Percentiles rank a stretch among this genome's conserved stretches.
Evolutionary conservation across 257 asterid genomes (phyloP).

Genomic region (Solanum pinnatisectum): DNA sequence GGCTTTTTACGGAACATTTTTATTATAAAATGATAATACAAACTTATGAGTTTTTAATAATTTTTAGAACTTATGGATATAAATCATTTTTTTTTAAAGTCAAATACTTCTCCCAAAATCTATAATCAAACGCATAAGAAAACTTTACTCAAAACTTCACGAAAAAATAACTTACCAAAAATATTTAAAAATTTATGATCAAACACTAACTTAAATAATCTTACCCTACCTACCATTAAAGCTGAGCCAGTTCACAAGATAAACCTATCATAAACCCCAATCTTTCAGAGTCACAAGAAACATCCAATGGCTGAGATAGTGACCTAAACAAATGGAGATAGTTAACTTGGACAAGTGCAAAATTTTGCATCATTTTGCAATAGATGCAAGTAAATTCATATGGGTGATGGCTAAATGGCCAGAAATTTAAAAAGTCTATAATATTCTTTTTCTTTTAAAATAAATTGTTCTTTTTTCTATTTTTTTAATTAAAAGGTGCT

Average conservation of each 20-base stretch:
- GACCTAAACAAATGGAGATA: neutral
- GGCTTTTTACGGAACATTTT: too few relatives aligned
- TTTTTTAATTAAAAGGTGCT: too few relatives aligned
- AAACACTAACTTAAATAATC: neutral
- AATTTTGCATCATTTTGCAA: neutral
- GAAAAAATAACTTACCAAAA: too few relatives aligned
- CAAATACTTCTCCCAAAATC: neutral
- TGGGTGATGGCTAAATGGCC: too few relatives aligned
- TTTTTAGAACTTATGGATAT: neutral
- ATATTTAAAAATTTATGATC: neutral
- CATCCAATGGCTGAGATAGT: neutral
- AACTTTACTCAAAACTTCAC: neutral
- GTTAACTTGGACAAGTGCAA: neutral
- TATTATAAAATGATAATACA: neutral
- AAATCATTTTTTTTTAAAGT: too few relatives aligned
- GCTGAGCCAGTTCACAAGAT: neutral
- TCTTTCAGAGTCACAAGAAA: neutral
- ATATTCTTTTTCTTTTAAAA: too few relatives aligned
- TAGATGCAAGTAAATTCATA: neutral
- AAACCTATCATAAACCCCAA: neutral
- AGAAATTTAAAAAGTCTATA: too few relatives aligned
- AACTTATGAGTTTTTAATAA: too few relatives aligned
- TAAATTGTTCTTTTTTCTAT: too few relatives aligned
- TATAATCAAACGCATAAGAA: too few relatives aligned
- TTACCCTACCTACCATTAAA: neutral